Base-by-base conservation (phyloP, 805 yeast genomes). In the Saccharomycopsis fodiens region DNA sequence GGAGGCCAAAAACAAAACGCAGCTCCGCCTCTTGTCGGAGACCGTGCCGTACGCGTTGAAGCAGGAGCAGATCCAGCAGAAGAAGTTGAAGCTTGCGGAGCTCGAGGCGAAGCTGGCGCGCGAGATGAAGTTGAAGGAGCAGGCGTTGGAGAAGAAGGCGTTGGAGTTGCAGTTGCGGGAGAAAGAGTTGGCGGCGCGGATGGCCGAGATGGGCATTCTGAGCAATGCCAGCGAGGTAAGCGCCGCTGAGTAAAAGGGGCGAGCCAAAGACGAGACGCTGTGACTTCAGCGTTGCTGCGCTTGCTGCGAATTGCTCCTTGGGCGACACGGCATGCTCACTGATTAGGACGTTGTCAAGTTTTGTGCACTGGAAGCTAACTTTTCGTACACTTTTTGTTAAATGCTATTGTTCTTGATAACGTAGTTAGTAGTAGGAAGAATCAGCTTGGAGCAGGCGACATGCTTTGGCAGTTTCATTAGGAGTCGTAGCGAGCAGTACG, bases 31-130 rank as follows among this genome's bases (percentile, higher is more conserved):
- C 57, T 78, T 85, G 46, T 80, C 88, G 36, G 91, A 83, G 58
- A 85, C 93, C 1, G 85, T 85, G 20, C 94, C 94, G n/a, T 85
- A 85, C 55, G 82, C 83, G 29, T 66, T 85, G 51, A 74, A 85
- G 59, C 91, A 84, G 60, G 91, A 85, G 61, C 73, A 82, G 47
- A 73, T 84, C 46, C 64, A 78, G 53, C 81, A 82, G 43, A 79
- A 85, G 61, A 89, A 85, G 57, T 85, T 79, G 47, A 84, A 81
- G 63, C 65, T 85, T 42, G 89, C 84, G 59, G 87, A 84, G 55
- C 64, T 85, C 64, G 94, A 85, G 60, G 80, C 81, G 57, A 82
- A 80, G 52, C 76, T 85, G 44, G 93, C 91, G 0, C 73, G 72
- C 57, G 91, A 83, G 56, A 67, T 85, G 56, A 78, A 86, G 23